phyloP scores from a whole-genome alignment of 805 yeast genomes.

The Candida fluviatilis region DNA sequence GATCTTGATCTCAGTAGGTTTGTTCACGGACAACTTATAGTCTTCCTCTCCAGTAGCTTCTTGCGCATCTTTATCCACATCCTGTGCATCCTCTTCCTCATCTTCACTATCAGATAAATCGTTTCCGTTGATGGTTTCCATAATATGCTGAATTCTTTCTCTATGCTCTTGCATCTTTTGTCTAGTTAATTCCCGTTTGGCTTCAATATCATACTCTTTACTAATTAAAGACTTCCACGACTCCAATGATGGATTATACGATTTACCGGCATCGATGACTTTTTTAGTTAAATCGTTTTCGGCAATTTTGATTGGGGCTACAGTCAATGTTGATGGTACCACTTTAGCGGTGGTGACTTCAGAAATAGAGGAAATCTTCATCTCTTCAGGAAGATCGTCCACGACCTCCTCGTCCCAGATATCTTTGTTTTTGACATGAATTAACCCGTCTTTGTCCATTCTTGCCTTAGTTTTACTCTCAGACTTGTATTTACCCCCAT shows the following conservation, averaged over 20 bases:
- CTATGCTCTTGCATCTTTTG: slow-evolving; percentile 58
- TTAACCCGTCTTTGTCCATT: slow-evolving; percentile 62
- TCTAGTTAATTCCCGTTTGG: slow-evolving; percentile 61
- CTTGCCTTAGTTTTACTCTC: slow-evolving; percentile 14
- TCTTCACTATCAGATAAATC: slow-evolving; percentile 44
- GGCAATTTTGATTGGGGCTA: slow-evolving; percentile 51
- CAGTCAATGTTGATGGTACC: slow-evolving; percentile 52
- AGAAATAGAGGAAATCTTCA: slow-evolving; percentile 13
- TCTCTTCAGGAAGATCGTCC: slow-evolving; percentile 14
- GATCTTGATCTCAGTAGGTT: slow-evolving; percentile 61
- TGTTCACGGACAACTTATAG: slow-evolving; percentile 61
- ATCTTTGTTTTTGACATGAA: slow-evolving; percentile 47
- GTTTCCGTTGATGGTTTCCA: slow-evolving; percentile 57
- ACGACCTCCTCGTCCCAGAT: slow-evolving; percentile 56
- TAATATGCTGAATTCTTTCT: slow-evolving; percentile 59
- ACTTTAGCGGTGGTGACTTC: slow-evolving; percentile 14
- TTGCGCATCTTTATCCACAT: slow-evolving; percentile 26
- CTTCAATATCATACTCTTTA: slow-evolving; percentile 63
- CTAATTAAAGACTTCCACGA: slow-evolving; percentile 75
- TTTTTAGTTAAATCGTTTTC: slow-evolving; percentile 34
- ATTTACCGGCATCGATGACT: slow-evolving; percentile 80
- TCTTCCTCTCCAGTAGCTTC: slow-evolving; percentile 27
- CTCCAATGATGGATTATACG: slow-evolving; percentile 84
- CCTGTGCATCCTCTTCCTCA: slow-evolving; percentile 35
- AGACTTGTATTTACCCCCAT: slow-evolving; percentile 45